phyloP scores from a whole-genome alignment of 805 yeast genomes.

The Nakazawaea wickerhamii region DNA sequence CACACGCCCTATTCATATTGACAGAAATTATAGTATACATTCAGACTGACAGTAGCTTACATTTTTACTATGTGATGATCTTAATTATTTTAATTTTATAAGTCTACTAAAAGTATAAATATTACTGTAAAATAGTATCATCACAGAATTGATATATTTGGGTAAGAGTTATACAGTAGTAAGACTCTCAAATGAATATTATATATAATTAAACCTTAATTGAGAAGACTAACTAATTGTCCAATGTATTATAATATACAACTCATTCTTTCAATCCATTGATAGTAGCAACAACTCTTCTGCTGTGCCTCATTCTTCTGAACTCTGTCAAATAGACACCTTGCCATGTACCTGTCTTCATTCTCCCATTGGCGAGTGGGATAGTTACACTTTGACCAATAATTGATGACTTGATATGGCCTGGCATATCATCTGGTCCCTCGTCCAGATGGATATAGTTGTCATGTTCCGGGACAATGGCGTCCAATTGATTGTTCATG shows the following conservation, averaged over 20 bases:
- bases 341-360: slow-evolving; percentile 82
- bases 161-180: no score
- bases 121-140: no score
- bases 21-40: no score
- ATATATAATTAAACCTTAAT: no score
- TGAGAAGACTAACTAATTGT: no score
- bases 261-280: slow-evolving; percentile 47
- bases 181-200: no score
- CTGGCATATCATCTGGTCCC: slow-evolving; percentile 83
- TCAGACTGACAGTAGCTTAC: no score
- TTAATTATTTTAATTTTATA: no score
- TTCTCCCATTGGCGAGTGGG: slow-evolving; percentile 63
- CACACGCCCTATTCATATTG: slow-evolving; percentile 50
- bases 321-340: slow-evolving; percentile 77
- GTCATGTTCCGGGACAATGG: slow-evolving; percentile 63
- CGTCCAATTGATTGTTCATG: slow-evolving; percentile 57
- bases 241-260: no score
- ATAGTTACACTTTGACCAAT: slow-evolving; percentile 62
- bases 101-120: no score
- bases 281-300: slow-evolving; percentile 68
- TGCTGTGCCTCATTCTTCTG: slow-evolving; percentile 54
- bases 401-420: slow-evolving; percentile 60
- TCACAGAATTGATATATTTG: no score
- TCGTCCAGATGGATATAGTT: slow-evolving; percentile 64
- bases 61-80: no score